phyloP scores from a whole-genome alignment of 2,329 filamentous ascomycete genomes.

The Mariannaea elegans region DNA sequence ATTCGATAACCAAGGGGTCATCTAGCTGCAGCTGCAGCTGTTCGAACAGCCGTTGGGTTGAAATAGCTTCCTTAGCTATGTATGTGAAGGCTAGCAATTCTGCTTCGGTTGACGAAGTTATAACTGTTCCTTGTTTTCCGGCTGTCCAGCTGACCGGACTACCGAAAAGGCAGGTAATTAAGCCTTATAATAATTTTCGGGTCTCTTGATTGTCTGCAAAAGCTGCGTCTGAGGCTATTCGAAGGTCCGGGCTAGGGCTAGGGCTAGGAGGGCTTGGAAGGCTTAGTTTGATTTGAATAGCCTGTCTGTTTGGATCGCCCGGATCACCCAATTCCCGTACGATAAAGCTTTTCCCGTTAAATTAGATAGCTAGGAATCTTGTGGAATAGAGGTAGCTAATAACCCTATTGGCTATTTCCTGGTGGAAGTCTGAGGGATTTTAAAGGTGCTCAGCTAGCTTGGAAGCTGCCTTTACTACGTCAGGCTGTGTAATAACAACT shows the following conservation, averaged over 20 bases:
- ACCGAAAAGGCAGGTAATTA: background rate
- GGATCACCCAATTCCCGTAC: too few species aligned
- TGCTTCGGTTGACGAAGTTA: background rate
- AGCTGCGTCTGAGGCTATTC: background rate
- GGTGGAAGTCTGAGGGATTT: background rate
- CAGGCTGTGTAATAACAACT: background rate
- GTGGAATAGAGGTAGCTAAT: background rate
- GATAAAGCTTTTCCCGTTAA: too few species aligned
- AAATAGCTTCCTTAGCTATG: constrained; percentile 1
- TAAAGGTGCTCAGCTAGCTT: background rate
- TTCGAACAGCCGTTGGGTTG: background rate
- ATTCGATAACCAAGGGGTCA: background rate
- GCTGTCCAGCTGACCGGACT: constrained; percentile 2
- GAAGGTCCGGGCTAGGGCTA: background rate
- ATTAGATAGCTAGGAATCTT: background rate
- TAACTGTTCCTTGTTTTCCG: background rate
- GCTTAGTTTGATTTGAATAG: too few species aligned
- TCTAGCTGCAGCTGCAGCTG: constrained; percentile 3
- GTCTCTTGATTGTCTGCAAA: background rate
- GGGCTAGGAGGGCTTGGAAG: too few species aligned
- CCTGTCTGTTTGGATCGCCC: too few species aligned
- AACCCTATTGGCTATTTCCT: background rate
- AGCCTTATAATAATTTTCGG: background rate
- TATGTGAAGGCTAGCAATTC: constrained; percentile 2
- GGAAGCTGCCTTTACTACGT: background rate